phyloP scores from a whole-genome alignment of 1,139 yeast genomes.

The Diutina siamensis region DNA sequence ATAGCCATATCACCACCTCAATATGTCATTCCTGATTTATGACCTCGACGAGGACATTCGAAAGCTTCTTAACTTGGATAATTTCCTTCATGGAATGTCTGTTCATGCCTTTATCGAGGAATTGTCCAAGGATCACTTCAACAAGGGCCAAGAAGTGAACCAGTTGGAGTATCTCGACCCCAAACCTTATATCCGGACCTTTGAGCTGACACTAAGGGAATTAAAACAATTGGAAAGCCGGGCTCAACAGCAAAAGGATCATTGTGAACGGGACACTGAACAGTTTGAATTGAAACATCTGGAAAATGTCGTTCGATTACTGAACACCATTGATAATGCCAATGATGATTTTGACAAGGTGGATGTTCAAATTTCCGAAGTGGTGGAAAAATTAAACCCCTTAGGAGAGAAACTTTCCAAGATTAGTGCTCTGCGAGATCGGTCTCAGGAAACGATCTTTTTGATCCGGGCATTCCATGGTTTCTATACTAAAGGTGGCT shows the following conservation, averaged over 20 bases:
- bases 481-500: conserved; percentile 50
- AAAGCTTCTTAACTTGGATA: conserved; percentile 54
- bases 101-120: conserved; percentile 79
- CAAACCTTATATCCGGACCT: conserved; percentile 87
- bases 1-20: too few species aligned
- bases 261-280: conserved; percentile 44
- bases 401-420: conserved; percentile 64
- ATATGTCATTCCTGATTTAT: conserved; percentile 23
- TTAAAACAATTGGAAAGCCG: conserved; percentile 47
- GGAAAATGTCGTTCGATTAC: conserved; percentile 48
- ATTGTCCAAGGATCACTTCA: conserved; percentile 58
- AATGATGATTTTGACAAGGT: conserved; percentile 40
- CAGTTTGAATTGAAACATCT: conserved; percentile 60
- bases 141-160: conserved; percentile 44
- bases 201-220: conserved; percentile 75
- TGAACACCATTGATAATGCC: conserved; percentile 34
- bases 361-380: conserved; percentile 48
- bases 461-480: conserved; percentile 70
- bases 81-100: conserved; percentile 58
- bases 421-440: conserved; percentile 66
- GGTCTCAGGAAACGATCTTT: conserved; percentile 63
- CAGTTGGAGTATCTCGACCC: conserved; percentile 63
- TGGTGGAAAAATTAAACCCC: conserved; percentile 57
- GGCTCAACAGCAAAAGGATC: conserved; percentile 35
- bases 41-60: conserved; percentile 64